A percentile compares a stretch with the other conserved stretches of the same genome.
Conservation (phyloP, 73 alveolate genomes). For the Symbiodinium natans region DNA sequence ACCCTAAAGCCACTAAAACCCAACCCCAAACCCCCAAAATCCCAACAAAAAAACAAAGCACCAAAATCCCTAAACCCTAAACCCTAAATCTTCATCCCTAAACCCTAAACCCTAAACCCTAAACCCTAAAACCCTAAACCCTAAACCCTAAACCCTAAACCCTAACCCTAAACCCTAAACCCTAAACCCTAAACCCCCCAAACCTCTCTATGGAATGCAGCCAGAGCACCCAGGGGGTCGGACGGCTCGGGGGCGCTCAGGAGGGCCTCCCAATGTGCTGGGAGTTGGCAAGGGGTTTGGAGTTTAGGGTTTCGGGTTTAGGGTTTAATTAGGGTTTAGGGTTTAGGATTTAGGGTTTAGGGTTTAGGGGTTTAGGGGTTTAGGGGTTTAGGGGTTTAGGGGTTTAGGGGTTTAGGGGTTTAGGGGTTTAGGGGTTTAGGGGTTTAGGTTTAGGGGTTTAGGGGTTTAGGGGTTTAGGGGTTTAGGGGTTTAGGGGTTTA, state of each 20-base stretch:
- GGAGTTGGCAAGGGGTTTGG: neutral
- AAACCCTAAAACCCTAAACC: neutral
- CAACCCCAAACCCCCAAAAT: no score
- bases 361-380: neutral
- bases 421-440: neutral
- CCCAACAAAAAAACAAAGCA: no score
- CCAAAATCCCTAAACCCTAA: neutral
- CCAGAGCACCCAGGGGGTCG: conserved; percentile 50
- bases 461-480: no score
- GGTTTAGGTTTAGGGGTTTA: neutral
- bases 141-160: neutral
- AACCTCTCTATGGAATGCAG: neutral
- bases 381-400: no score
- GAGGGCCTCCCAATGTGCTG: conserved; percentile 31
- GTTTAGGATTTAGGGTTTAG: neutral
- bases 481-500: no score
- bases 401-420: neutral
- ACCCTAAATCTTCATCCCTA: no score
- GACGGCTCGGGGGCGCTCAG: conserved; percentile 91
- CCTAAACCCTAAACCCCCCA: neutral
- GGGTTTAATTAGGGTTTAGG: neutral
- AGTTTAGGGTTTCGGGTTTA: neutral
- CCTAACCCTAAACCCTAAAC: neutral
- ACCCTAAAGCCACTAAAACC: no score
- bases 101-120: neutral